phyloP scores from a whole-genome alignment of 805 yeast species.

The Wickerhamomyces sydowiorum region DNA sequence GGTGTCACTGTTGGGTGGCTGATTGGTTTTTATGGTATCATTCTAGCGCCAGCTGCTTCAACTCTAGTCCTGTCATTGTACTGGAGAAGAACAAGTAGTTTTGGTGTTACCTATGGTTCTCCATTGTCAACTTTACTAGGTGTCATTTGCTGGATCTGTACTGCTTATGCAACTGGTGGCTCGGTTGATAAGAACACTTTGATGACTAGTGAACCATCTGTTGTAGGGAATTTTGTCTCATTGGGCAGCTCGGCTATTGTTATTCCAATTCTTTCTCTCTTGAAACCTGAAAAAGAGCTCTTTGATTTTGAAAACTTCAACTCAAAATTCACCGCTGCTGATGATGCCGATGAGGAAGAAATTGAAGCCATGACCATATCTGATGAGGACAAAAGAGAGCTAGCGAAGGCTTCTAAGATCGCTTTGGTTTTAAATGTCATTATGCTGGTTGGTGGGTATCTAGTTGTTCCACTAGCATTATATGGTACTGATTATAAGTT shows the following conservation, averaged over 20 bases:
- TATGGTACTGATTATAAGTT: constrained; percentile 30
- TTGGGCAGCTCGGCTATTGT: background rate
- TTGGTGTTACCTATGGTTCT: constrained; percentile 7
- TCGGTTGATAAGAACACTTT: constrained; percentile 5
- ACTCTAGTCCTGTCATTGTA: constrained; percentile 27
- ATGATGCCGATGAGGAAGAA: constrained; percentile 30
- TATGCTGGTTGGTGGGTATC: constrained; percentile 24
- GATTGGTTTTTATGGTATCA: constrained; percentile 29
- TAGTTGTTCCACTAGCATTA: constrained; percentile 27
- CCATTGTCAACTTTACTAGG: constrained; percentile 16
- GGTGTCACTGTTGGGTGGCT: constrained; percentile 34
- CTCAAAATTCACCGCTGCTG: constrained; percentile 20
- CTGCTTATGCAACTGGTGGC: constrained; percentile 4
- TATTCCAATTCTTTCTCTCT: background rate
- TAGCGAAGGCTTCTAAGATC: constrained; percentile 33
- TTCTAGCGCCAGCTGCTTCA: constrained; percentile 28
- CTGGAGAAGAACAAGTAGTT: constrained; percentile 5
- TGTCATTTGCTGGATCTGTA: constrained; percentile 11
- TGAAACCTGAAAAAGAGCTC: background rate
- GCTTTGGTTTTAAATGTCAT: constrained; percentile 34
- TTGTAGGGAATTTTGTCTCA: constrained; percentile 5
- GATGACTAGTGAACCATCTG: constrained; percentile 2
- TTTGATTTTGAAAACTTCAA: background rate
- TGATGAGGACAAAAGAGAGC: constrained; percentile 15
- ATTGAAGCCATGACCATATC: constrained; percentile 20